Percentiles rank a stretch among this genome's conserved stretches.
Conservation (phyloP, 2,329 filamentous ascomycete genomes). For the Piedraia hortae region DNA sequence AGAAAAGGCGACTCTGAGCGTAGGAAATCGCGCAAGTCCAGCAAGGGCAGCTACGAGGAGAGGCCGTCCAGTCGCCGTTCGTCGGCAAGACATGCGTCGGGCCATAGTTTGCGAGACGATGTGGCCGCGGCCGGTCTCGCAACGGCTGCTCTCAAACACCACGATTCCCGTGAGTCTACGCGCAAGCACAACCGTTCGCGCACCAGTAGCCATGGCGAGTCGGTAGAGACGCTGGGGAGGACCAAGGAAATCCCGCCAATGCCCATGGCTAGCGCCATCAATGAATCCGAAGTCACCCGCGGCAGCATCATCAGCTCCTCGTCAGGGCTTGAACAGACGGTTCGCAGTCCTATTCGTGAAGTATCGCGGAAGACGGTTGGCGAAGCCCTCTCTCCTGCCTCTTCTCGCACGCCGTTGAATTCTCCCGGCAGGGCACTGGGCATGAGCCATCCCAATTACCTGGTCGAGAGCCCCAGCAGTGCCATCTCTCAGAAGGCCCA, state of each 20-base stretch:
- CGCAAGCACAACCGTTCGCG: conserved; percentile 19
- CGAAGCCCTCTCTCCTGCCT: conserved; percentile 27
- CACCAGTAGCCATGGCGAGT: conserved; percentile 20
- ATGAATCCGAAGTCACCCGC: conserved; percentile 64
- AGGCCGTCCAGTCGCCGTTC: conserved; percentile 8
- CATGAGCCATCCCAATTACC: conserved; percentile 34
- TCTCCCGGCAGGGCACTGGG: conserved; percentile 29
- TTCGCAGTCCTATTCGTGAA: conserved; percentile 31
- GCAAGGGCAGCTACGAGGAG: conserved; percentile 15
- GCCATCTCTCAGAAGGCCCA: conserved; percentile 15
- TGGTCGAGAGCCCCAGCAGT: conserved; percentile 13
- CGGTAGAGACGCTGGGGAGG: no score
- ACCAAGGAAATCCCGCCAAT: conserved; percentile 37
- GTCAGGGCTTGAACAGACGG: conserved; percentile 28
- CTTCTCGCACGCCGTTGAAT: conserved; percentile 33
- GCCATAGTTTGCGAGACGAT: conserved; percentile 19
- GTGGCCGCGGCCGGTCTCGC: conserved; percentile 26
- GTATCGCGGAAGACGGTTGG: conserved; percentile 29
- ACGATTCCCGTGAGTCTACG: conserved; percentile 34
- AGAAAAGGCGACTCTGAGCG: conserved; percentile 15
- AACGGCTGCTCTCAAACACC: conserved; percentile 32
- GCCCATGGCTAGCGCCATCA: conserved; percentile 67
- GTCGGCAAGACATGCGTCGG: conserved; percentile 7
- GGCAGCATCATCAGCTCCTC: conserved; percentile 65
- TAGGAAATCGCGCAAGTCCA: conserved; percentile 27